Conservation (phyloP, 352 stramenopile species). For the Phytophthora melonis region DNA sequence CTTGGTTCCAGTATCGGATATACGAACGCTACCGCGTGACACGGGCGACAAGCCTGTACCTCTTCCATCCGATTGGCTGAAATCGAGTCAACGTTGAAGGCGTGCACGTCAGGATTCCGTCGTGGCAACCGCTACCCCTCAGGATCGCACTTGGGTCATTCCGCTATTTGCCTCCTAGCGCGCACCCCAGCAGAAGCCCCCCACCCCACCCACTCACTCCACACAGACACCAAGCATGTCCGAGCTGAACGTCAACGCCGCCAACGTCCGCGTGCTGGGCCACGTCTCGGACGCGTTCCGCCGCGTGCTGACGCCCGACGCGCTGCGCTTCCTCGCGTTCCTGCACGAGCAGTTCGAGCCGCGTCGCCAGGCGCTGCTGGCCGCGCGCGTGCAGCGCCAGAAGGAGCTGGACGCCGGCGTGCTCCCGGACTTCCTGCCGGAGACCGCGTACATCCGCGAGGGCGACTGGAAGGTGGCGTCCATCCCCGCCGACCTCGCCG, state of each 20-base stretch:
- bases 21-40: slow-evolving; percentile 15
- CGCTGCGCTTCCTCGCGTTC: slow-evolving; percentile 92
- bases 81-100: slow-evolving; percentile 28
- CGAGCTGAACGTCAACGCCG: slow-evolving; percentile 53
- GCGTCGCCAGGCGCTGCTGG: slow-evolving; percentile 58
- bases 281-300: slow-evolving; percentile 79
- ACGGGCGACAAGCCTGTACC: slow-evolving; percentile 5
- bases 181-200: slow-evolving; percentile 10
- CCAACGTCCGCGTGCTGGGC: slow-evolving; percentile 88
- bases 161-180: slow-evolving; percentile 33
- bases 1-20: slow-evolving; percentile 17
- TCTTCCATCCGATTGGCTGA: slow-evolving; percentile 14
- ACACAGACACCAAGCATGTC: slow-evolving; percentile 45
- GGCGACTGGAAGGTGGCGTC: slow-evolving; percentile 77
- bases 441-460: slow-evolving; percentile 88
- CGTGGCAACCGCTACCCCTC: slow-evolving; percentile 13
- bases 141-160: slow-evolving; percentile 32
- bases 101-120: slow-evolving; percentile 11
- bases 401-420: slow-evolving; percentile 89
- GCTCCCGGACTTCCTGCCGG: slow-evolving; percentile 89
- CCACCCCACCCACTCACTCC: not conserved
- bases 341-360: slow-evolving; percentile 91
- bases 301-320: slow-evolving; percentile 91
- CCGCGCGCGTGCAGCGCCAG: slow-evolving; percentile 62
- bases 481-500: slow-evolving; percentile 88